Evolutionary conservation across 257 asterid genomes (phyloP).

Genomic region (Petunia secreta): DNA sequence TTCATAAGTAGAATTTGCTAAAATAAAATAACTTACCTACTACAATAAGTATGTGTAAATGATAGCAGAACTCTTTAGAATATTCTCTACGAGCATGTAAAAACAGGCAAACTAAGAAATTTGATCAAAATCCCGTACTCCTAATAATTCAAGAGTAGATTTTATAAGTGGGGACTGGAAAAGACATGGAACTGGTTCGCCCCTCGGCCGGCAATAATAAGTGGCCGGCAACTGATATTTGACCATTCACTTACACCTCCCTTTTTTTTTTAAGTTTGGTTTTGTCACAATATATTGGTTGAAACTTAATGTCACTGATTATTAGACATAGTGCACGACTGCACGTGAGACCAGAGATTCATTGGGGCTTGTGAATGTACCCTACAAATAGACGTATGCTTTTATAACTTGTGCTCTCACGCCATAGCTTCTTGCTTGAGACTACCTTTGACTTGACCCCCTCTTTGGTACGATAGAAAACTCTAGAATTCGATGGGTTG

Average conservation of each 20-base stretch:
- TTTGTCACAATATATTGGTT: neutral
- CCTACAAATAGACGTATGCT: no score
- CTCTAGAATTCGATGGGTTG: neutral
- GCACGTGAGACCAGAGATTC: neutral
- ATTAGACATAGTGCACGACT: neutral
- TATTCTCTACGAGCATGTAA: no score
- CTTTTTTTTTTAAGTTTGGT: neutral
- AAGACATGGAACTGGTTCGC: slow-evolving; percentile 28
- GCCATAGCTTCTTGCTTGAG: neutral
- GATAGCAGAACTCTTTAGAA: no score
- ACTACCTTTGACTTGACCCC: slow-evolving; percentile 5
- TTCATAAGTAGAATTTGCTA: no score
- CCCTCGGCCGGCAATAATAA: slow-evolving; percentile 35
- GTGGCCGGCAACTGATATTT: slow-evolving; percentile 33
- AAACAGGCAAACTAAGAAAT: neutral
- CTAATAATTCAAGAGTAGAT: neutral
- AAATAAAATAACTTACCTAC: no score
- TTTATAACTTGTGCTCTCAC: neutral
- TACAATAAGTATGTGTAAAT: no score
- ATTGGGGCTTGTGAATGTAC: no score
- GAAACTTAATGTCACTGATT: slow-evolving; percentile 16
- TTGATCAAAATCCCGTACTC: neutral
- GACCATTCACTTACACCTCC: slow-evolving; percentile 22
- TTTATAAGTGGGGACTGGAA: slow-evolving; percentile 4
- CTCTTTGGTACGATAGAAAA: neutral